These are phyloP conservation scores for Thalia dealbata DNA, from an alignment of 176 grass and related monocot species.

Conservation along the genomic window DNA sequence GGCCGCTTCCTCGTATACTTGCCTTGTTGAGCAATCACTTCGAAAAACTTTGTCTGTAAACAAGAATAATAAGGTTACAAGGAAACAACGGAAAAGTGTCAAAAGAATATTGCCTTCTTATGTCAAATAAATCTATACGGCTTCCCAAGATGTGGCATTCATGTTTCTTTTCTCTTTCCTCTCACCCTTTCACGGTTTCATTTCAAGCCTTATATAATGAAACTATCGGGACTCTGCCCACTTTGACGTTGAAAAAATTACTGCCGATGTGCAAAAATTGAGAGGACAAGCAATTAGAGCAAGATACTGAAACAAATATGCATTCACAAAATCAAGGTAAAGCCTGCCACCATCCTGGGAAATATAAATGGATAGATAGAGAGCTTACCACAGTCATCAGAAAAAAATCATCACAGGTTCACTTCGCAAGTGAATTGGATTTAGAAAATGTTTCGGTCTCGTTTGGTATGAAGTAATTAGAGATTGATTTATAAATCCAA, in stretches of 20 bases:
- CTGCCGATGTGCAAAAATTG: neutral
- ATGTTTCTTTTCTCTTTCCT: too few species aligned
- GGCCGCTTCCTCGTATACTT: conserved; percentile 71
- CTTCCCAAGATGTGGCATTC: too few species aligned
- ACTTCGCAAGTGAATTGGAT: neutral
- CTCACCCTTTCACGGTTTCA: too few species aligned
- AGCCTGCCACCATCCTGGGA: neutral
- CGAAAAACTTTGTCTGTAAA: conserved; percentile 73
- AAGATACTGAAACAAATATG: neutral
- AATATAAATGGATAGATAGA: neutral
- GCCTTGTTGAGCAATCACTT: conserved; percentile 52
- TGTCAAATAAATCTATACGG: neutral
- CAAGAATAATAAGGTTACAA: conserved; percentile 15
- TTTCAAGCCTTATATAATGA: too few species aligned
- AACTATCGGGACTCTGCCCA: neutral
- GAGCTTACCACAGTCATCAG: neutral
- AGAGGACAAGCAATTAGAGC: neutral
- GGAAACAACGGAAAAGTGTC: neutral
- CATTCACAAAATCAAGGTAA: neutral
- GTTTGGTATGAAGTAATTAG: too few species aligned
- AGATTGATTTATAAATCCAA: too few species aligned
- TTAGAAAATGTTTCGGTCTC: neutral
- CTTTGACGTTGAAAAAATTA: neutral
- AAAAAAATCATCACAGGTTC: conserved; percentile 2
- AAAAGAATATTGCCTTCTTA: too few species aligned